phyloP scores from a whole-genome alignment of 2,329 filamentous ascomycete species.

The Pseudogymnoascus sp. region DNA sequence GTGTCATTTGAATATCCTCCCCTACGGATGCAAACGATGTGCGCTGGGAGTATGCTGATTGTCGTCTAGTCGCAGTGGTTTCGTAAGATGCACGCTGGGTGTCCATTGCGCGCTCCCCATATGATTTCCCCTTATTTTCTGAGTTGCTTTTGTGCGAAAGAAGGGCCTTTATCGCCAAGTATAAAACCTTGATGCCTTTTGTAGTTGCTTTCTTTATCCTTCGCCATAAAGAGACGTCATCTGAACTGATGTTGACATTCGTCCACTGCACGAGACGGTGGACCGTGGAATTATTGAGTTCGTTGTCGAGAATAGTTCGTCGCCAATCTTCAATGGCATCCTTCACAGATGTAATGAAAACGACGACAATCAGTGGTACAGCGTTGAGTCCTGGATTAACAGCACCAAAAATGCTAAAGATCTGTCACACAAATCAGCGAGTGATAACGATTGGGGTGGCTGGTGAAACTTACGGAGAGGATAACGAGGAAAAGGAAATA shows the following conservation, averaged over 20 bases:
- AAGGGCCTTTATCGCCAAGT: constrained; percentile 8
- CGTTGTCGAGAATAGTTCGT: constrained; percentile 80
- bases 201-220: constrained; percentile 78
- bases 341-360: constrained; percentile 81
- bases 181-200: constrained; percentile 17
- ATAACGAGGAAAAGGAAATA: constrained; percentile 98
- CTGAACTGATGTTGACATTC: constrained; percentile 87
- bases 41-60: constrained; percentile 29
- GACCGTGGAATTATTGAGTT: constrained; percentile 92
- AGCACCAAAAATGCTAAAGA: constrained; percentile 92
- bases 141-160: constrained; percentile 45
- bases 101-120: constrained; percentile 21
- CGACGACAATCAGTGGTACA: constrained; percentile 86
- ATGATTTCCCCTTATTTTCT: constrained; percentile 29
- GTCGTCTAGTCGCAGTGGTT: constrained; percentile 46
- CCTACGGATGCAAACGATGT: constrained; percentile 45
- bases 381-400: constrained; percentile 82
- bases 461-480: constrained; percentile 62
- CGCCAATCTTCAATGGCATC: constrained; percentile 94
- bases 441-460: constrained; percentile 11
- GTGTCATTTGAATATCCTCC: constrained; percentile 89
- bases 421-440: constrained; percentile 43
- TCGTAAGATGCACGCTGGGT: constrained; percentile 46
- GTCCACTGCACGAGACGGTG: constrained; percentile 81
- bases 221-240: constrained; percentile 79